Evolutionary conservation across 352 stramenopile species (phyloP), one percentile per base, ranked within the genome.

Genomic region (Phytophthora capsici): DNA sequence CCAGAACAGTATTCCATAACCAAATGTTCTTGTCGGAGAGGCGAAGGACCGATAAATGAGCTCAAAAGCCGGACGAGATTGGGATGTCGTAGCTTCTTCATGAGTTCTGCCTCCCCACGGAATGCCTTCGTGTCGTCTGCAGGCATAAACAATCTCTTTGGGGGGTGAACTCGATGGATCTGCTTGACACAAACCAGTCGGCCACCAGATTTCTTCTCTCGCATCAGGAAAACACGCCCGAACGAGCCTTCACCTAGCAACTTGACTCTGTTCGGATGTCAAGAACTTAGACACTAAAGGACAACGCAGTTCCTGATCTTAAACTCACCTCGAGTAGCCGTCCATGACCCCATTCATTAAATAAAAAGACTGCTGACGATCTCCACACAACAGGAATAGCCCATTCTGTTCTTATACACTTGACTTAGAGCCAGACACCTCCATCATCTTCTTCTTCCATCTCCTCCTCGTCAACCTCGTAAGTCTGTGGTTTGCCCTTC

Each of bases 1-100:
- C 91, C 91, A 17, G 97, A 90, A 63, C 89, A 98, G 60, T 96
- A 98, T 44, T 95, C 87, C 94, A 98, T 98, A 44, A 96, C 83
- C 41, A 98, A 97, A 52, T 80, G 92, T 88, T 63, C 55, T 26
- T 77, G 65, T 3, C 65, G 62, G 10, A 58, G 20, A 23, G 56
- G 44, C 34, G 52, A 53, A 0, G 61, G 53, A 0, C 44, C 37
- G 20, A 51, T 43, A 57, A 96, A 86, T 4, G 78, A 69, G 25
- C 91, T 72, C 12, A 93, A 67, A 62, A 97, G 94, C n/a, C 82
- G 81, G 32, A 98, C 91, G 62, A 98, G 89, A 70, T 98, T 98
- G 3, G 94, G 94, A 54, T 98, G 94, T 14, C 69, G 70, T 41
- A 98, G 69, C 45, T 78, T 76, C 67, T 92, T 75, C 82, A 98